These are phyloP conservation scores for Noccaea bulbosa DNA, from an alignment of 345 rosid genomes.

Conservation along the genomic window DNA sequence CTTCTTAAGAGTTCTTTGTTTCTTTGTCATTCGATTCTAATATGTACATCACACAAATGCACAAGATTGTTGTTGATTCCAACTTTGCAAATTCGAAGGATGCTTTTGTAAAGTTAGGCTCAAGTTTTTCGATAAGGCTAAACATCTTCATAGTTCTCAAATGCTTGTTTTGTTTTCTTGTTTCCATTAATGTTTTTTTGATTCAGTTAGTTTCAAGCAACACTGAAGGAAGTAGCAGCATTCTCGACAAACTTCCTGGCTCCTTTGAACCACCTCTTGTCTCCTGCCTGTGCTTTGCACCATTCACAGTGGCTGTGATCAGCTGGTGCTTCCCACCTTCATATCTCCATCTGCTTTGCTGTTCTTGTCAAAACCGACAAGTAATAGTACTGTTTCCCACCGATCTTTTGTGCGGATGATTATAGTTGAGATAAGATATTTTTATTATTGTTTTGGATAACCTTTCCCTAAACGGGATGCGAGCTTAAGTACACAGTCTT, in stretches of 20 bases:
- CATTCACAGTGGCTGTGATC: conserved; percentile 69
- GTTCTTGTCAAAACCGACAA: conserved; percentile 85
- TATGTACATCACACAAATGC: no score
- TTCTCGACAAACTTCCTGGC: conserved; percentile 78
- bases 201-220: conserved; percentile 55
- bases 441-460: no score
- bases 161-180: no score
- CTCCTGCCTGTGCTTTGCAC: conserved; percentile 95
- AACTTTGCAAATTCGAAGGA: no score
- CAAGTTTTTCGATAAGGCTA: no score
- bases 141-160: no score
- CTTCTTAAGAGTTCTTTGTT: not conserved
- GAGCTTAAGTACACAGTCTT: no score
- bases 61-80: no score
- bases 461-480: no score
- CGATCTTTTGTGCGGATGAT: conserved; percentile 41
- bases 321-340: conserved; percentile 95
- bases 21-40: not conserved
- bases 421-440: no score
- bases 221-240: conserved; percentile 69
- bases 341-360: conserved; percentile 98
- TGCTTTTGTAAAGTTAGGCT: no score
- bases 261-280: conserved; percentile 99
- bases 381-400: conserved; percentile 65
- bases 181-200: not conserved